phyloP scores from a whole-genome alignment of 371 early-diverging fungal genomes.

The Mucor mucedo region DNA sequence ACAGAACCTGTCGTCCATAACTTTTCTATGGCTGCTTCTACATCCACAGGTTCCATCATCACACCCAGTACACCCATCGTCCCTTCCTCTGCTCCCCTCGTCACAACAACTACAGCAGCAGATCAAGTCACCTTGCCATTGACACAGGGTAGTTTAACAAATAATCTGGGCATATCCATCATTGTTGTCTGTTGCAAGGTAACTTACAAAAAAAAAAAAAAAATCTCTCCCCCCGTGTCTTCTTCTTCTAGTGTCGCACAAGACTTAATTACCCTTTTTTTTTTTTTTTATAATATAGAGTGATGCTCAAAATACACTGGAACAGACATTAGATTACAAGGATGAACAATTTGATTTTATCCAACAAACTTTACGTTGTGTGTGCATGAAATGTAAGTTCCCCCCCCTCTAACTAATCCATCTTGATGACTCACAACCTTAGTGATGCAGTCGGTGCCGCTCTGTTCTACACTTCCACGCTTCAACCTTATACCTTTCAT shows the following conservation, averaged over 20 bases:
- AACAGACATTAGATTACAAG: slow-evolving; percentile 84
- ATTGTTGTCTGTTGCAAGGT: slow-evolving; percentile 92
- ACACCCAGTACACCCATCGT: slow-evolving; percentile 20
- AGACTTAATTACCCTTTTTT: not conserved
- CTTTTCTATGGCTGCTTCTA: slow-evolving; percentile 44
- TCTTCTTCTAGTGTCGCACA: not conserved
- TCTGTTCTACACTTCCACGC: slow-evolving; percentile 89
- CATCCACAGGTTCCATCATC: slow-evolving; percentile 37
- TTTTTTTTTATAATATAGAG: too few relatives aligned
- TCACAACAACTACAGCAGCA: slow-evolving; percentile 53
- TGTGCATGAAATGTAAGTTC: slow-evolving; percentile 86
- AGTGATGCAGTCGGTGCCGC: slow-evolving; percentile 82
- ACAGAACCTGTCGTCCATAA: slow-evolving; percentile 47
- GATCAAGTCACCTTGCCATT: slow-evolving; percentile 77
- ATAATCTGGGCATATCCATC: slow-evolving; percentile 89
- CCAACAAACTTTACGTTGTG: slow-evolving; percentile 89
- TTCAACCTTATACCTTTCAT: slow-evolving; percentile 78
- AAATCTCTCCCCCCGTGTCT: not conserved
- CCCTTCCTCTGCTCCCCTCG: slow-evolving; percentile 38
- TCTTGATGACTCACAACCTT: too few relatives aligned
- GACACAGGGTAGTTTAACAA: slow-evolving; percentile 79
- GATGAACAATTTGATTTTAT: slow-evolving; percentile 96
- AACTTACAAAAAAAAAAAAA: too few relatives aligned
- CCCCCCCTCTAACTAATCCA: too few relatives aligned
- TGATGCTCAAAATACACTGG: slow-evolving; percentile 77